Percentiles rank a stretch among this genome's conserved stretches.
These are phyloP conservation scores for Telopea speciosissima DNA, from an alignment of 177 flowering plant genomes.

Conservation along the genomic window DNA sequence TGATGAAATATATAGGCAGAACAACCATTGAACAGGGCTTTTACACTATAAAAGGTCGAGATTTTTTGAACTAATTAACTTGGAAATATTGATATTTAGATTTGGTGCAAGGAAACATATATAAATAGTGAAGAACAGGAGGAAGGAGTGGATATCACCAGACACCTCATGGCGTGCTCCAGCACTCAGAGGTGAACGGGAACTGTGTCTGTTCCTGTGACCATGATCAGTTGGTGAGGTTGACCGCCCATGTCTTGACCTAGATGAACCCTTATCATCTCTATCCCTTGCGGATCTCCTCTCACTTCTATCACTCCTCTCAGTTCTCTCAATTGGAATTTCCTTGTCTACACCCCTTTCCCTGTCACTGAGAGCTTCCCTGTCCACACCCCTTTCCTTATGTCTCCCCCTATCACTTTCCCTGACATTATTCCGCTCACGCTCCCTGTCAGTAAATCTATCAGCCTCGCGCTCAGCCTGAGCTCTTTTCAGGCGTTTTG, in stretches of 20 bases:
- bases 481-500: conserved; percentile 47
- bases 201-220: conserved; percentile 36
- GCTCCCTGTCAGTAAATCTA: conserved; percentile 30
- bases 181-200: conserved; percentile 48
- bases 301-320: conserved; percentile 38
- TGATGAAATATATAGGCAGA: not conserved
- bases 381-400: conserved; percentile 34
- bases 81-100: not conserved
- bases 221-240: conserved; percentile 50
- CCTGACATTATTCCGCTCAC: conserved; percentile 24
- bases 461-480: conserved; percentile 35
- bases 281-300: conserved; percentile 38
- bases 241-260: conserved; percentile 33
- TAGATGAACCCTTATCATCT: conserved; percentile 25
- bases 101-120: not conserved
- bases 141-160: conserved; percentile 43
- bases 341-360: not conserved
- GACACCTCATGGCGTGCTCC: conserved; percentile 70
- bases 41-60: not conserved
- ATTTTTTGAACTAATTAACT: not conserved
- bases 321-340: conserved; percentile 13
- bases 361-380: conserved; percentile 28
- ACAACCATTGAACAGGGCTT: no score
- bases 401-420: conserved; percentile 34
- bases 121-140: not conserved